A percentile compares a stretch with the other conserved stretches of the same genome.
These are phyloP conservation scores for Epichloe baconii DNA, from an alignment of 2,329 filamentous ascomycete genomes.

Conservation along the genomic window DNA sequence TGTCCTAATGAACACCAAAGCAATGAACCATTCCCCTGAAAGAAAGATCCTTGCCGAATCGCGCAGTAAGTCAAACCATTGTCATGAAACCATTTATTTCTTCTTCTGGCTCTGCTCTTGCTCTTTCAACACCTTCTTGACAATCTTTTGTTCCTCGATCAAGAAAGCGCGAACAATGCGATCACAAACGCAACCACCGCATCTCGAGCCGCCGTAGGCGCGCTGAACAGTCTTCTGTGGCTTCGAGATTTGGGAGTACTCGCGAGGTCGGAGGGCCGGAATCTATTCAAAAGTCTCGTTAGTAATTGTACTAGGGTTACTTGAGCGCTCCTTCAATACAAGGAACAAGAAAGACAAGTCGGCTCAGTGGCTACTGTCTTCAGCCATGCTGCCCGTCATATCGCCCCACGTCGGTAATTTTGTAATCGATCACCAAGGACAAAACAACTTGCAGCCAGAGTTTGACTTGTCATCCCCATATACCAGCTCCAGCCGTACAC, in stretches of 20 bases:
- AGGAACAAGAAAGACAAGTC: background rate
- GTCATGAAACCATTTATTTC: conserved; percentile 43
- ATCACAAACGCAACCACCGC: conserved; percentile 97
- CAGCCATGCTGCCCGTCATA: background rate
- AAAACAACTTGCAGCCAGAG: background rate
- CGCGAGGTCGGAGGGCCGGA: conserved; percentile 92
- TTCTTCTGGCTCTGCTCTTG: conserved; percentile 63
- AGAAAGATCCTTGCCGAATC: conserved; percentile 23
- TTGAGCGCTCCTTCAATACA: background rate
- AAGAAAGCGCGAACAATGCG: conserved; percentile 96
- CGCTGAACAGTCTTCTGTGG: conserved; percentile 99
- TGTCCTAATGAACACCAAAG: conserved; percentile 40
- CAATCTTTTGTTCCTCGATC: conserved; percentile 99
- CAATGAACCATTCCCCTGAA: conserved; percentile 31
- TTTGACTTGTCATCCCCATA: background rate
- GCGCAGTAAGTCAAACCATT: conserved; percentile 21
- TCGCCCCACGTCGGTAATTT: background rate
- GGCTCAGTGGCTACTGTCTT: background rate
- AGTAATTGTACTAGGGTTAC: conserved; percentile 1
- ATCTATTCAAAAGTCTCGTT: conserved; percentile 40
- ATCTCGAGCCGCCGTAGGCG: conserved; percentile 96
- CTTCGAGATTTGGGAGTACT: conserved; percentile 94
- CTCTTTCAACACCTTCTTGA: conserved; percentile 99
- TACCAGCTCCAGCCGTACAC: background rate
- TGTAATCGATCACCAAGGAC: background rate